Percentiles rank a stretch among this genome's conserved stretches.
Conservation (phyloP, 2,329 filamentous ascomycete species). For the Pseudocercospora fijiensis region DNA sequence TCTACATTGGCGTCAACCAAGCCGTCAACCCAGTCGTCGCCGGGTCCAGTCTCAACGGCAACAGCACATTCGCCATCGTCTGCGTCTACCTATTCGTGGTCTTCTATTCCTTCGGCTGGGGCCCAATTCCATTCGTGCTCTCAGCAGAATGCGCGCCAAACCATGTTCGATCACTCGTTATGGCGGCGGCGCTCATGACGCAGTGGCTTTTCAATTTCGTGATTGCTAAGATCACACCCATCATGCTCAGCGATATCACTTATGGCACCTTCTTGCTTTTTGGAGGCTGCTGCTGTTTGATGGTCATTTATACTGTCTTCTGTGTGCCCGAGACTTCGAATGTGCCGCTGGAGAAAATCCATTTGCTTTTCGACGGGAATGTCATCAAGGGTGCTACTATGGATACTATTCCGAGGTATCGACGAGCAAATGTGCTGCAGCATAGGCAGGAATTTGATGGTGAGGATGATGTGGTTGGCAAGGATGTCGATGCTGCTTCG, state of each 20-base stretch:
- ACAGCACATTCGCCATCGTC: slow-evolving; percentile 55
- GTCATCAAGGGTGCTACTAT: slow-evolving; percentile 43
- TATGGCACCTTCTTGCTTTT: slow-evolving; percentile 46
- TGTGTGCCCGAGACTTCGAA: slow-evolving; percentile 48
- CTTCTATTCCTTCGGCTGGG: slow-evolving; percentile 50
- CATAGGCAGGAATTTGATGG: slow-evolving; percentile 35
- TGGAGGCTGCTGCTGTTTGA: slow-evolving; percentile 43
- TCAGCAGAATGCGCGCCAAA: slow-evolving; percentile 39
- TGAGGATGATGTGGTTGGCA: slow-evolving; percentile 28
- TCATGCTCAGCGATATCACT: slow-evolving; percentile 46
- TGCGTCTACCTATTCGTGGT: slow-evolving; percentile 53
- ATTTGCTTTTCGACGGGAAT: slow-evolving; percentile 45
- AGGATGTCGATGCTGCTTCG: slow-evolving; percentile 18
- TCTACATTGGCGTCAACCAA: slow-evolving; percentile 40
- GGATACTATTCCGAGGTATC: slow-evolving; percentile 42
- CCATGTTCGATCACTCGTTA: slow-evolving; percentile 43
- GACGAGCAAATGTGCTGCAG: slow-evolving; percentile 41
- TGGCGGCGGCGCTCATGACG: slow-evolving; percentile 48
- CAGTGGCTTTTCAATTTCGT: slow-evolving; percentile 48
- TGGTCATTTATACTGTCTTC: slow-evolving; percentile 45
- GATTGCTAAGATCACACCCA: slow-evolving; percentile 38
- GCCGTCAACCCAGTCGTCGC: slow-evolving; percentile 52
- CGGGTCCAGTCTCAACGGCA: slow-evolving; percentile 46
- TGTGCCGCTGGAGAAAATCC: slow-evolving; percentile 45
- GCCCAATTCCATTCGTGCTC: slow-evolving; percentile 48